Base-by-base conservation (phyloP, 2,329 filamentous ascomycete species). In the Cladosporium halotolerans region DNA sequence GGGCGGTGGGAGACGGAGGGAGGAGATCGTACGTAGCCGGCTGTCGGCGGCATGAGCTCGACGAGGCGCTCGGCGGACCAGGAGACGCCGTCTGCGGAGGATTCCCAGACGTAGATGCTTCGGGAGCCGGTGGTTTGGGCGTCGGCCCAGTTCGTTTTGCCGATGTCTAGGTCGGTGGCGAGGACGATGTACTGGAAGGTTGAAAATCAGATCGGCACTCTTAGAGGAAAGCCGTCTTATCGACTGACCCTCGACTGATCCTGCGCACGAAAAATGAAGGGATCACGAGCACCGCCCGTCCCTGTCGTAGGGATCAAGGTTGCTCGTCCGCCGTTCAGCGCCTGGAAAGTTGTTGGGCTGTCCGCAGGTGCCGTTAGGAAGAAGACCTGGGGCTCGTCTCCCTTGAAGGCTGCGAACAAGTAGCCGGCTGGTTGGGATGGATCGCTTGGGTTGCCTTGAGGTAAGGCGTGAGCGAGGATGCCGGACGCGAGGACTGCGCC, bases 71-170 rank as follows among this genome's bases (percentile, higher is more conserved):
- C 45, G 8, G 13, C 9, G n/a, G 45, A 47, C 45, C 45, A 47
- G 1, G 45, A n/a, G 9, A 11, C 33, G 7, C 45, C 45, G 28
- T 47, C 45, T 23, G 34, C 45, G 4, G 45, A 47, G 7, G 45
- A 47, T 7, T 47, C 45, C 45, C 45, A 47, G 19, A 47, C 45
- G 45, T 28, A 47, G 9, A 47, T 40, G 45, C 45, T 39, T 8
- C 45, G 13, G 11, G 45, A 47, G 9, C 45, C 45, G 9, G 7
- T 47, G 3, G 45, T 19, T 9, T 47, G 45, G 9, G 45, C 45
- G 3, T 18, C 45, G 34, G 31, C 45, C 45, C 45, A 47, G 9
- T 47, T 40, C 18, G 45, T 47, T 4, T 40, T 47, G 18, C 45
- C 45, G 18, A 38, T 40, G 19, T 47, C 45, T 10, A 47, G 19